phyloP scores from a whole-genome alignment of 2,329 filamentous ascomycete genomes.

The Dothideomycetes sp. region DNA sequence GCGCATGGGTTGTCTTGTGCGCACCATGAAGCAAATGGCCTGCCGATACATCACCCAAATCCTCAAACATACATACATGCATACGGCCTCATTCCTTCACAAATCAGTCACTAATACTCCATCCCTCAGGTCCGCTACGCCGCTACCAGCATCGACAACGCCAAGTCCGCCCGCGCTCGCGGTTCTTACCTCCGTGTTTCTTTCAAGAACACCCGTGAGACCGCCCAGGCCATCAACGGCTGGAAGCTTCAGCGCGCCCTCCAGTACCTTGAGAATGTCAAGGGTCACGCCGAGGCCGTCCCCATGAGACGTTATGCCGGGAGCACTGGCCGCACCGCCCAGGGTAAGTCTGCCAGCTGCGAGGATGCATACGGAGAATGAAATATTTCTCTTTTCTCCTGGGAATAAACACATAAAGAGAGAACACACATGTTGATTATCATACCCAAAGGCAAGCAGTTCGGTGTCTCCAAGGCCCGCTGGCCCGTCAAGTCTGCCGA shows the following conservation, averaged over 20 bases:
- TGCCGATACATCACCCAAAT: neutral
- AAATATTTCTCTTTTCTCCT: conserved; percentile 15
- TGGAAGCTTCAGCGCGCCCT: conserved; percentile 95
- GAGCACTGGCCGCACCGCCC: conserved; percentile 87
- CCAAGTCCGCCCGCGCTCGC: conserved; percentile 94
- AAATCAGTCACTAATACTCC: conserved; percentile 11
- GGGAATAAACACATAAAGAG: too few relatives aligned
- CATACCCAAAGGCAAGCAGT: conserved; percentile 79
- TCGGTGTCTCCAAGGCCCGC: conserved; percentile 94
- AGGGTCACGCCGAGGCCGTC: conserved; percentile 93
- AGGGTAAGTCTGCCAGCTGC: conserved; percentile 64
- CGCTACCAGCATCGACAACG: conserved; percentile 73
- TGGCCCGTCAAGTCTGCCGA: conserved; percentile 99
- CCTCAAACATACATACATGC: neutral
- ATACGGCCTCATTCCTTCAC: neutral
- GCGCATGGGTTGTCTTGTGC: conserved; percentile 2
- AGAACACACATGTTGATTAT: conserved; percentile 23
- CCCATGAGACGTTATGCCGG: conserved; percentile 97
- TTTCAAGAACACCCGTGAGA: conserved; percentile 99
- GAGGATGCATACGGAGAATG: conserved; percentile 28
- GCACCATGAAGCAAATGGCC: neutral
- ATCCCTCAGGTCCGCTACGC: conserved; percentile 79
- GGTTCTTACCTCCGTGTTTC: conserved; percentile 98
- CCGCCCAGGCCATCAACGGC: conserved; percentile 97
- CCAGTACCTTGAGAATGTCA: conserved; percentile 96